Base-by-base conservation (phyloP, 106 monocot genomes). In the Gastrodia elata region DNA sequence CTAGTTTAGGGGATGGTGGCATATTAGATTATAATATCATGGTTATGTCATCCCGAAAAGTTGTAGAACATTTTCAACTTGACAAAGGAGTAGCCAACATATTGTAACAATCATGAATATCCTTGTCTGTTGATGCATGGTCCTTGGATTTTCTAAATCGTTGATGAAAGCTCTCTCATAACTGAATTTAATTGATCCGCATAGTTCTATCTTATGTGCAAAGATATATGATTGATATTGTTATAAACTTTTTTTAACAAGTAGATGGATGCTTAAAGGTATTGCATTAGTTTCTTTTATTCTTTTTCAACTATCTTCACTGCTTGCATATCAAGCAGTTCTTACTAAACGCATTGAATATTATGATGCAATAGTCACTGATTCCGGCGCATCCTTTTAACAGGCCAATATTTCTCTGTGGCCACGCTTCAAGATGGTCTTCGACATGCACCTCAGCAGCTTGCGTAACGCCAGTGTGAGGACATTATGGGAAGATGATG, bases 351-450 rank as follows among this genome's bases (percentile, higher is more conserved):
- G 61, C 1, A 14, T 32, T 27, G 32, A 61, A 32, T 61, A 27
- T 61, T 4, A 11, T 61, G 61, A 33, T 1, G 14, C 61, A n/a
- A n/a, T n/a, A 32, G 27, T 25, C 26, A 32, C 32, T 8, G 22
- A 52, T 52, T 24, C 8, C n/a, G 6, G 52, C 1, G 22, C 52
- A 52, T 52, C 22, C 1, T n/a, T 70, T 74, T 57, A 70, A 41
- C 83, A 93, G 98, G 88, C 93, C 8, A 99, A 99, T 76, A 87
- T 99, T 74, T 79, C 98, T 49, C 72, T 99, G 55, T 99, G 98
- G 98, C 98, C 98, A 75, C 88, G 98, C 33, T 99, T 99, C 89
- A 99, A 99, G 82, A 87, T 99, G 91, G 85, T 99, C 69, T 99
- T 99, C 81, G 93, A 93, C 78, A 78, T 99, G 91, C 98, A 99